Base-by-base conservation (phyloP, 1,284 basidiomycete genomes). In the Austroboletus novae-zelandiae region DNA sequence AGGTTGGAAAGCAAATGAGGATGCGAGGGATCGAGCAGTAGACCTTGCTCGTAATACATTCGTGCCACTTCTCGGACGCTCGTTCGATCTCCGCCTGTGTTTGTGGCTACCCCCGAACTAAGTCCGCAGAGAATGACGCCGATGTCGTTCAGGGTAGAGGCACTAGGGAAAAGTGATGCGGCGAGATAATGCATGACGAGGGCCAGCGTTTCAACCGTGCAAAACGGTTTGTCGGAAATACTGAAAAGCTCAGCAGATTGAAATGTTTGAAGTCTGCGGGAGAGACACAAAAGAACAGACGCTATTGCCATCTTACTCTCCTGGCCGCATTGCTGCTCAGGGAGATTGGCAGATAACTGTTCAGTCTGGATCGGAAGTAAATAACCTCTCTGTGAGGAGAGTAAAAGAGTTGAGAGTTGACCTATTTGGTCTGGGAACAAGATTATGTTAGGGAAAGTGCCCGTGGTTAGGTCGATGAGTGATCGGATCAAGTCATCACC, bases 1-100 rank as follows among this genome's bases (percentile, higher is more conserved):
- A 81, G 66, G 55, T 84, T 84, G 8, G 80, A 82, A 55, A 83
- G 73, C 8, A 84, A 65, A 60, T 84, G 81, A 15, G 83, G 79
- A 54, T 84, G 80, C 5, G 69, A 67, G 9, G 74, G 69, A 51
- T 84, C 80, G n/a, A 80, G 63, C 53, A 72, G 67, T 37, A 84
- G 65, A 9, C 82, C 82, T 35, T 74, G 71, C 18, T 76, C 70
- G 59, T 84, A 84, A 61, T 77, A 84, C 30, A 73, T 61, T 45
- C 74, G 68, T 0, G 83, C 83, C n/a, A 84, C 69, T 17, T 66
- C 60, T 9, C 65, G 62, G 3, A 69, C 68, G 40, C n/a, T 66
- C 20, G 53, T 54, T 30, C 39, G 53, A 43, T 57, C 61, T 11
- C 55, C 53, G 4, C 46, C 54, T 4, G 43, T 20, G 20, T 51